Evolutionary conservation across 495 filamentous ascomycete species (phyloP).

Genomic region (Hyaloscypha bicolor): DNA sequence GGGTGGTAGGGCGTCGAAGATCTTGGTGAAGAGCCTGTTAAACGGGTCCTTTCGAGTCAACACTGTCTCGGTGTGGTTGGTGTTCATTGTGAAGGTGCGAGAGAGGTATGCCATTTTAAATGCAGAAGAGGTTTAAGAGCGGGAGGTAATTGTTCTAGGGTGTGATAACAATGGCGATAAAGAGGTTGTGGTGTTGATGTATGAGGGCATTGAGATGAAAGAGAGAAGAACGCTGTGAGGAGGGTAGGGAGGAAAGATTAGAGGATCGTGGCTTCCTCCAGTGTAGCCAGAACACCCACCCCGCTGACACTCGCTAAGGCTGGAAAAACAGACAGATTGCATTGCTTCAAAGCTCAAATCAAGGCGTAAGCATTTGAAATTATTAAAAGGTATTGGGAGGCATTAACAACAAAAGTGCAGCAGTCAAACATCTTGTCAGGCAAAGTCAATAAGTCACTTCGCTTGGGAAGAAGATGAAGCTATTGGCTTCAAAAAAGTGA

Average conservation of each 20-base stretch:
- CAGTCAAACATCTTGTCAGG: no score
- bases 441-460: no score
- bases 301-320: no score
- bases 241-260: not conserved
- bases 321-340: no score
- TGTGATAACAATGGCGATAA: not conserved
- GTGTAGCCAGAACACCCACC: not conserved
- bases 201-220: not conserved
- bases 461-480: no score
- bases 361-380: no score
- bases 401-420: no score
- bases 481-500: no score
- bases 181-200: not conserved
- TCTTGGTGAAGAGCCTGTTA: slow-evolving; percentile 14
- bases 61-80: slow-evolving; percentile 12
- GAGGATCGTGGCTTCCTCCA: not conserved
- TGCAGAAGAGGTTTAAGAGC: not conserved
- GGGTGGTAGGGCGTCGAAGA: slow-evolving; percentile 18
- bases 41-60: slow-evolving; percentile 22
- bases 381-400: no score
- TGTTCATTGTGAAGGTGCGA: slow-evolving; percentile 24
- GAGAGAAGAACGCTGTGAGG: not conserved
- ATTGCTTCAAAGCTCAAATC: no score
- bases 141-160: not conserved
- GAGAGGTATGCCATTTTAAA: not conserved